Percentiles rank a stretch among this genome's conserved stretches.
Conservation (phyloP, 179 eudicot species). For the Silene coronaria region DNA sequence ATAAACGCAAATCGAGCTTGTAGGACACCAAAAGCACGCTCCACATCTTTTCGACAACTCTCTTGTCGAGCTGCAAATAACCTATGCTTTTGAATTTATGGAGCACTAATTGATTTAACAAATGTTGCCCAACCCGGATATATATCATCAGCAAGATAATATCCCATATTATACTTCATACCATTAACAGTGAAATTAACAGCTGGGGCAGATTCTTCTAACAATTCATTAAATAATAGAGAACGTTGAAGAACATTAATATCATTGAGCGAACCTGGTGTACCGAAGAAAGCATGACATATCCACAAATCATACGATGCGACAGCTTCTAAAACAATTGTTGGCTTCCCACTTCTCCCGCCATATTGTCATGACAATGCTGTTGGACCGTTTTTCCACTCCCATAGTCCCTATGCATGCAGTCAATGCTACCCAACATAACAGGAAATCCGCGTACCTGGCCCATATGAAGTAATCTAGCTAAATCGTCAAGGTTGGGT, state of each 20-base stretch:
- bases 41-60: background rate
- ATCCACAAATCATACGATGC: background rate
- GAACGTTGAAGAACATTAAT: background rate
- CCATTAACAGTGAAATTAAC: background rate
- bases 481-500: background rate
- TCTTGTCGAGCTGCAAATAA: too few relatives aligned
- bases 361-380: background rate
- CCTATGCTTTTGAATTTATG: too few relatives aligned
- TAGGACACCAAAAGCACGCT: too few relatives aligned
- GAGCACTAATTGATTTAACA: background rate
- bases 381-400: background rate
- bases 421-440: background rate
- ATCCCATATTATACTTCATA: background rate
- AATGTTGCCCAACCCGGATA: background rate
- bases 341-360: slow-evolving; percentile 1
- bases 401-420: background rate
- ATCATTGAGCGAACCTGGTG: background rate
- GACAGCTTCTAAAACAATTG: background rate
- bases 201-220: background rate
- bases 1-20: too few relatives aligned
- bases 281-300: background rate
- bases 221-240: background rate
- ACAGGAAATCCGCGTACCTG: background rate
- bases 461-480: background rate
- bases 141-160: background rate